A percentile compares a stretch with the other conserved stretches of the same genome.
Conservation (phyloP, 1,284 basidiomycete species). For the Boletus nobilissimus region DNA sequence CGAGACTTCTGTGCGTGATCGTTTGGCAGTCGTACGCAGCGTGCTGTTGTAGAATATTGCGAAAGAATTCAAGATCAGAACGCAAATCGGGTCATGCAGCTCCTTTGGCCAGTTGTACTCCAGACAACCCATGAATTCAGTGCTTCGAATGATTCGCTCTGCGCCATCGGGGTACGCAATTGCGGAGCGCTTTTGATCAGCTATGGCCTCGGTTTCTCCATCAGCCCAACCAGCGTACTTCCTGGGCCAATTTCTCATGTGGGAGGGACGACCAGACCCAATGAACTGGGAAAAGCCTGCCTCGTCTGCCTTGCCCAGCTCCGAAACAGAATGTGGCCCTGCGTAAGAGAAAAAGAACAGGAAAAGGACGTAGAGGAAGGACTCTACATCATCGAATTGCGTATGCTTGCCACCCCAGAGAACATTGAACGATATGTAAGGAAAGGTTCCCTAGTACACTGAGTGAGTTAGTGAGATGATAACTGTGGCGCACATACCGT, state of each 20-base stretch:
- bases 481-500: neutral
- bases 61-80: neutral
- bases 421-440: slow-evolving; percentile 21
- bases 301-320: neutral
- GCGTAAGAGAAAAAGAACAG: slow-evolving; percentile 2
- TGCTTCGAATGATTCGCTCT: neutral
- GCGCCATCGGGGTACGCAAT: neutral
- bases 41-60: neutral
- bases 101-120: neutral
- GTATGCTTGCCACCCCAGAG: slow-evolving; percentile 8
- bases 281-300: slow-evolving; percentile 2
- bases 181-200: neutral
- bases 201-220: neutral
- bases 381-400: slow-evolving; percentile 29
- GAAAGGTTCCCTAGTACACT: slow-evolving; percentile 18
- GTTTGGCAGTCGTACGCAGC: neutral
- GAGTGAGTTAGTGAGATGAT: neutral
- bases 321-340: slow-evolving; percentile 6
- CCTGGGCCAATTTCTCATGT: slow-evolving; percentile 16
- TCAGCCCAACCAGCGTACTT: slow-evolving; percentile 18
- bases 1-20: neutral
- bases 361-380: slow-evolving; percentile 30
- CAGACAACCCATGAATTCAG: neutral
- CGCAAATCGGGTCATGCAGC: neutral
- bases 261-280: neutral